Base-by-base conservation (phyloP, 768 basidiomycete species). In the Hortiboletus campestris region DNA sequence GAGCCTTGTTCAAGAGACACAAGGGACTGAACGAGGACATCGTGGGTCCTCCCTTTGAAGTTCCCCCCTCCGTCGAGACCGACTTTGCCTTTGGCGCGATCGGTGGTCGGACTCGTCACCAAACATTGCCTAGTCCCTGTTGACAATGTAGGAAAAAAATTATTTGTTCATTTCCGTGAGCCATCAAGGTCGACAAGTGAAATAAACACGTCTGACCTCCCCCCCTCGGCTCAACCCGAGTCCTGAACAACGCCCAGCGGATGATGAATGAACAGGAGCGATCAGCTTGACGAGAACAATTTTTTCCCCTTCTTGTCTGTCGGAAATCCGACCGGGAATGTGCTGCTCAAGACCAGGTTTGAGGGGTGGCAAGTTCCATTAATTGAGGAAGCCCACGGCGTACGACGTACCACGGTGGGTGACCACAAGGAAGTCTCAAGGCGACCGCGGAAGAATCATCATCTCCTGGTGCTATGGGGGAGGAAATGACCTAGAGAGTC, bases 81-180 rank as follows among this genome's bases (percentile, higher is more conserved):
- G 31, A 35, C 5, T 25, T 38, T 46, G 42, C 39, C 35, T 20
- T 38, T 40, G 17, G 28, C 29, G 32, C 51, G 63, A 65, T 65
- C 64, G 38, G 50, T 63, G 46, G 49, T 56, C 44, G 49, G 36
- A 31, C 46, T 39, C 51, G 34, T 57, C 54, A 32, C 41, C 6
- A 34, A 55, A 49, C 22, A 54, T 45, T 60, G 50, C 57, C 49
- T 53, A 61, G 57, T 40, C 58, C 64, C 49, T 58, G 56, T 48
- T 22, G 39, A 61, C 51, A 52, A 59, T 44, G 46, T 35, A 47
- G 32, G 46, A 56, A 67, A 67, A 67, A 67, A 62, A 35, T 68
- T 59, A 55, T 64, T 64, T 50, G 16, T 69, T 67, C 67, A 67
- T 67, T 69, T 67, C 66, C 66, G 66, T 44, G 51, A 47, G 48